phyloP scores from a whole-genome alignment of 148 eudicot species.

The Amaranthus hypochondriacus region DNA sequence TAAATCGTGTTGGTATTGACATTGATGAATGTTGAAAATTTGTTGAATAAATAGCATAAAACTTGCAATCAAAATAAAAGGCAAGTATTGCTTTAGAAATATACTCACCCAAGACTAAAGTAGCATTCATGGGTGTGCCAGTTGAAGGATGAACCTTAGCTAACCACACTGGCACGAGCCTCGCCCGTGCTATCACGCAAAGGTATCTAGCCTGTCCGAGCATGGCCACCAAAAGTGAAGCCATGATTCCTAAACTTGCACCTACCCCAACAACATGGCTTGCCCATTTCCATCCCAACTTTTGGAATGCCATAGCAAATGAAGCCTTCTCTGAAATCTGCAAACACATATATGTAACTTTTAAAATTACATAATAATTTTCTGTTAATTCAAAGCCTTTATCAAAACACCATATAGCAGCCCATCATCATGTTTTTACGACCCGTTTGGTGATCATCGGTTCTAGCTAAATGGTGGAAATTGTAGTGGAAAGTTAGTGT shows the following conservation, averaged over 20 bases:
- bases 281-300: slow-evolving; percentile 84
- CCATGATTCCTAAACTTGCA: slow-evolving; percentile 76
- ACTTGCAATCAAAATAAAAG: not conserved
- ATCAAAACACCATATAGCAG: too few species aligned
- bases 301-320: slow-evolving; percentile 65
- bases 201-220: slow-evolving; percentile 91
- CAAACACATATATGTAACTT: not conserved
- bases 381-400: too few species aligned
- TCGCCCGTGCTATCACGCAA: slow-evolving; percentile 76
- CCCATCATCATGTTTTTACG: too few species aligned
- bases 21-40: not conserved
- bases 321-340: slow-evolving; percentile 65
- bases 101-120: slow-evolving; percentile 60
- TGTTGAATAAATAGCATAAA: not conserved
- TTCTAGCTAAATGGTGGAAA: too few species aligned
- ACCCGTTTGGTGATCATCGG: too few species aligned
- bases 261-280: slow-evolving; percentile 73
- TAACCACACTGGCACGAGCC: slow-evolving; percentile 80
- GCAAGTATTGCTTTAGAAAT: not conserved
- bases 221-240: slow-evolving; percentile 85
- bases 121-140: slow-evolving; percentile 81
- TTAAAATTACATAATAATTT: too few species aligned
- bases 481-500: too few species aligned
- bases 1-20: too few species aligned
- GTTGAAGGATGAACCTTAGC: slow-evolving; percentile 88